Base-by-base conservation (phyloP, 1,284 basidiomycete genomes). In the Microbotryomycetes sp. region DNA sequence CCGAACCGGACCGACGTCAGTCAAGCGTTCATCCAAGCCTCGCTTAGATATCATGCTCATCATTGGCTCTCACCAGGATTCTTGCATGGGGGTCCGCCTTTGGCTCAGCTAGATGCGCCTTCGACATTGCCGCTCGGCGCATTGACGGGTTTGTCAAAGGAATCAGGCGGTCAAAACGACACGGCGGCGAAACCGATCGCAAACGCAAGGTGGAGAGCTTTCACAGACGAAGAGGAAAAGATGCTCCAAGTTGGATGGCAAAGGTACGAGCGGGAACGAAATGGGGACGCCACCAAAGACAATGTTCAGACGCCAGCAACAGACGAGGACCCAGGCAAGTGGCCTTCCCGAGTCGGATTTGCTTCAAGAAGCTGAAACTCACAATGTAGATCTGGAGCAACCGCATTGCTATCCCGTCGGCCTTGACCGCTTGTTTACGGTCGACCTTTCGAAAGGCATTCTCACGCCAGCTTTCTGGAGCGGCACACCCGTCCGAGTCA, bases 381-480 rank as follows among this genome's bases (percentile, higher is more conserved):
- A 54, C 27, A 64, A 61, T 31, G 31, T 46, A 3, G 59, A 47
- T 13, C 45, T 47, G 7, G 46, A 58, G 23, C 55, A 67, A n/a
- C 54, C 63, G 5, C 64, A 69, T 51, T 56, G 68, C 45, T 61
- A 72, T 7, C 71, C 71, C 26, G 71, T 72, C 27, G 71, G 72
- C 16, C 65, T 72, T 47, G 72, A 73, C 64, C 65, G 64, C n/a
- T 62, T 73, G 45, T 73, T 72, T 60, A 68, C 69, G 45, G 71
- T 71, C 29, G 68, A 70, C 52, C 63, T 70, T 45, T 45, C 49
- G 9, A 13, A 50, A 4, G 27, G 47, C 15, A 30, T 63, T 50
- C 66, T 76, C 24, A 75, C 69, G 50, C 76, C 76, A 2, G 74
- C 72, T 50, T 76, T 77, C 53, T 77, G 75, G 75, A 71, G 71